Base-by-base conservation (phyloP, 148 eudicot species). In the Chenopodium quinoa region DNA sequence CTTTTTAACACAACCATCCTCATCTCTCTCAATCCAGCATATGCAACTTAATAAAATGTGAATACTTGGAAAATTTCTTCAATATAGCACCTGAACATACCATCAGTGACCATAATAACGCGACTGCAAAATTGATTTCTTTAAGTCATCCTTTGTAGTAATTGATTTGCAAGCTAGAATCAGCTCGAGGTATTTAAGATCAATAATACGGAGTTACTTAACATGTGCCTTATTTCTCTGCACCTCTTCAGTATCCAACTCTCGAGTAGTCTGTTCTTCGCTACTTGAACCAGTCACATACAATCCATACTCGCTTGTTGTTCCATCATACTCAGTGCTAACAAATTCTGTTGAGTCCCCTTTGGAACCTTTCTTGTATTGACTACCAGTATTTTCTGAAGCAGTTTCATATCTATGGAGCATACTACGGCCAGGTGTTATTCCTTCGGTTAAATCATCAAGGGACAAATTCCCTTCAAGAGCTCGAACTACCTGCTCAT, bases 391-490 rank as follows among this genome's bases (percentile, higher is more conserved):
- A 11, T 90, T 84, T 27, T 88, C 93, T 54, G 91, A 87, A 80
- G 86, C 87, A 60, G 84, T 90, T 29, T 90, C 68, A 17, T 90
- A 90, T 73, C 94, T 86, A 56, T 89, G 86, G 37, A 88, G 58
- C 16, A 91, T 66, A 84, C 91, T 90, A 73, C 82, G 90, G 19
- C 97, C 97, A 2, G 94, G 94, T 47, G 76, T 86, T 32, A 91
- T 83, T 70, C 97, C 97, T 84, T 90, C 90, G 48, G 83, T 89
- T 23, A 94, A 87, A 54, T 94, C 95, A 4, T 91, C 63, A 44
- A 94, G 74, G 17, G 97, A 87, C 23, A 92, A 83, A 54, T 92
- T 94, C 78, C 98, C 95, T 86, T 94, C 98, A 76, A 94, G 86
- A 56, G 97, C 95, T 77, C 98, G 86, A 62, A 91, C 92, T 3